Base-by-base conservation (phyloP, 345 rosid genomes). In the Rubroshorea leprosula region DNA sequence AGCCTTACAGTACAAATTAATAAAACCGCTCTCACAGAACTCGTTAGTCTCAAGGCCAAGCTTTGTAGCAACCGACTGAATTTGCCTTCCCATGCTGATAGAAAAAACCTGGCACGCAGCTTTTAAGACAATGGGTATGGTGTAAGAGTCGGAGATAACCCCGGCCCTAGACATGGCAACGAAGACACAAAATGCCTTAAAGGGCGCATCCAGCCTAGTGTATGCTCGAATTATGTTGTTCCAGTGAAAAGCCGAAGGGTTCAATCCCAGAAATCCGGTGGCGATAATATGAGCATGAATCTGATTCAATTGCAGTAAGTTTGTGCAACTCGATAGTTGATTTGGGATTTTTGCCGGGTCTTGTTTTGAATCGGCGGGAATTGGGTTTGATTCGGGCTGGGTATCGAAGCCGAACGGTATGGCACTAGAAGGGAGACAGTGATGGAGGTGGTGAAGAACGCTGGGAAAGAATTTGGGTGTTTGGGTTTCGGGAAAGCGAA, bases 21-120 rank as follows among this genome's bases (percentile, higher is more conserved):
- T 77, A 14, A 91, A 78, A 53, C 93, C 96, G 60, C 87, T 91
- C 76, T 91, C 93, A 10, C 95, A 88, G 48, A 68, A 86, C 78
- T 84, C 83, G 24, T 88, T 74, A 23, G 64, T 54, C 16, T 64
- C 79, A 0, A 91, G 73, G 3, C 92, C 88, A 9, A 79, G 18
- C 74, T 52, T 83, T 18, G 74, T 21, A 3, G 95, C 84, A 2
- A 76, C 65, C 49, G 83, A 78, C 45, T 86, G 96, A 58, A 91
- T 23, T 76, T 86, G 90, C 65, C 62, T 66, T 8, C 92, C 95
- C 48, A 75, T 5, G 39, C 29, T 27, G 31, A 79, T 14, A 24
- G 68, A 74, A 16, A 75, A 81, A 50, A 54, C 23, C 1, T 79
- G 87, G 57, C 71, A 62, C 13, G 68, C 55, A 11, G 95, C 81